Percentiles rank a stretch among this genome's conserved stretches.
phyloP scores from a whole-genome alignment of 345 rosid genomes.

The Aquilaria malaccensis region DNA sequence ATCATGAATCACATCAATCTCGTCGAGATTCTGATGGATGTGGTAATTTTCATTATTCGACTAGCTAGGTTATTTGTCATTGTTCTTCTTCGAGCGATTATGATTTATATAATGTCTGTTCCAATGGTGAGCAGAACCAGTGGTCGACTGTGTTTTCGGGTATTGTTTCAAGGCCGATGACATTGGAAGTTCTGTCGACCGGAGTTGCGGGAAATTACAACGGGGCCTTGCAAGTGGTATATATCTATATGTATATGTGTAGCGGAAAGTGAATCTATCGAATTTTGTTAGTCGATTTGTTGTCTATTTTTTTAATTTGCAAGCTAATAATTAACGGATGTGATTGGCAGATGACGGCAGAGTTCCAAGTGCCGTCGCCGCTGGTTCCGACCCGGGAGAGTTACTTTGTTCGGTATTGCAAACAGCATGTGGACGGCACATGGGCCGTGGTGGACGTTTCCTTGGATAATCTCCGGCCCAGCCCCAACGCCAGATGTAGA shows the following conservation, averaged over 20 bases:
- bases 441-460: slow-evolving; percentile 99
- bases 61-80: not conserved
- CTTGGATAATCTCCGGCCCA: slow-evolving; percentile 58
- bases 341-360: slow-evolving; percentile 67
- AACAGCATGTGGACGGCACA: slow-evolving; percentile 59
- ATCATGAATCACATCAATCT: slow-evolving; percentile 60
- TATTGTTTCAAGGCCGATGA: slow-evolving; percentile 57
- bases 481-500: slow-evolving; percentile 40
- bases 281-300: too few relatives aligned
- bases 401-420: slow-evolving; percentile 69
- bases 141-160: slow-evolving; percentile 76
- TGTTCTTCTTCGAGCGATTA: too few relatives aligned
- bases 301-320: too few relatives aligned
- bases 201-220: slow-evolving; percentile 63
- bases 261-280: not conserved
- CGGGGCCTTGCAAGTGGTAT: slow-evolving; percentile 81
- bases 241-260: too few relatives aligned
- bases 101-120: not conserved
- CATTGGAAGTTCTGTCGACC: slow-evolving; percentile 52
- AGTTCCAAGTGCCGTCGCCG: slow-evolving; percentile 71
- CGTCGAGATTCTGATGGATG: slow-evolving; percentile 76
- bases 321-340: not conserved
- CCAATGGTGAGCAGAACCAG: slow-evolving; percentile 39
- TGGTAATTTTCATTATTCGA: slow-evolving; percentile 26
- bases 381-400: slow-evolving; percentile 73